Evolutionary conservation across 768 basidiomycete genomes (phyloP).

Genomic region (Hygrocybe punicea): DNA sequence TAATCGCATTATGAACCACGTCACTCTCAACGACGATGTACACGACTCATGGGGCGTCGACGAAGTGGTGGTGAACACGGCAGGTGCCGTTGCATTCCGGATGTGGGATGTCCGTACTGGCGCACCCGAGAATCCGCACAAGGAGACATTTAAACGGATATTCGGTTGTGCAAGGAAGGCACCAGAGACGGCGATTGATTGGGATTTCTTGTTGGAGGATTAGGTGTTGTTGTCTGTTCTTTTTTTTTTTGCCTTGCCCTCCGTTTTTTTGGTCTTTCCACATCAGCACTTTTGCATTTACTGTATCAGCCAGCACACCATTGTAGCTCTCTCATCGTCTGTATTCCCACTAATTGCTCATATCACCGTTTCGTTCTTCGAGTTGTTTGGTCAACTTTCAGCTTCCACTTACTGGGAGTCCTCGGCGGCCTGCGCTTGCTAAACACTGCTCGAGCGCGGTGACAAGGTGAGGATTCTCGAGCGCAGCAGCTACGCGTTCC

Average conservation of each 20-base stretch:
- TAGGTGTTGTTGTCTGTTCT: constrained; percentile 24
- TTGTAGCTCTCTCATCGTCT: not conserved
- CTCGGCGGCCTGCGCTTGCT: constrained; percentile 33
- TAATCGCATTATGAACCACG: constrained; percentile 60
- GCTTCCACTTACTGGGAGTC: constrained; percentile 14
- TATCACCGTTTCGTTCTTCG: no score
- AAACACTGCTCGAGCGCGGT: constrained; percentile 78
- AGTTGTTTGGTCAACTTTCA: constrained; percentile 16
- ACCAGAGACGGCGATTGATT: constrained; percentile 59
- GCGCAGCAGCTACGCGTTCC: constrained; percentile 93
- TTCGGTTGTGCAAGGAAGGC: constrained; percentile 57
- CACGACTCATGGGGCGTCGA: constrained; percentile 46
- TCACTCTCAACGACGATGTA: constrained; percentile 43
- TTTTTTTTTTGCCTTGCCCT: constrained; percentile 12
- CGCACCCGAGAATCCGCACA: constrained; percentile 58
- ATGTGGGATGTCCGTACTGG: constrained; percentile 77
- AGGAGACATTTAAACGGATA: constrained; percentile 61
- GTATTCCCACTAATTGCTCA: not conserved
- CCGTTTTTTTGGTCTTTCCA: not conserved
- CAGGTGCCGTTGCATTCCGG: constrained; percentile 60
- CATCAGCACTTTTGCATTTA: not conserved
- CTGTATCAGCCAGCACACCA: not conserved
- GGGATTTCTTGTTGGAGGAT: constrained; percentile 78
- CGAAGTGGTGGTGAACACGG: constrained; percentile 60
- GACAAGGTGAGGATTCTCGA: constrained; percentile 85